phyloP scores from a whole-genome alignment of 2,329 filamentous ascomycete genomes.

The Volutella citrinella region DNA sequence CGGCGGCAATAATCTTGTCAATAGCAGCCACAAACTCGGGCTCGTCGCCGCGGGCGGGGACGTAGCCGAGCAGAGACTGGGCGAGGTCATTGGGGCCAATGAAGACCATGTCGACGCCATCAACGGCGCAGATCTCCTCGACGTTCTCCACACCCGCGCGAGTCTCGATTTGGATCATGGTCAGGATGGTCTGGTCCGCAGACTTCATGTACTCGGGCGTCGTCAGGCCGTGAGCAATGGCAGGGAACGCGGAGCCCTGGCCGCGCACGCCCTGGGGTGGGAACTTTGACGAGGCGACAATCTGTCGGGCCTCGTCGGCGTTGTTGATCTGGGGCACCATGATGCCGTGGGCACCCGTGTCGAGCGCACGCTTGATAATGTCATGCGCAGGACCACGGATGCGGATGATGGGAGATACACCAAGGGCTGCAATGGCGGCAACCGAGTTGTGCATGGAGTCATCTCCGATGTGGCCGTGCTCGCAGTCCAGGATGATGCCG shows the following conservation, averaged over 20 bases:
- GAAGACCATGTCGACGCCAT: constrained; percentile 42
- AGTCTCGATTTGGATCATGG: constrained; percentile 45
- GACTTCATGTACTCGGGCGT: constrained; percentile 40
- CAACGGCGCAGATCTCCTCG: constrained; percentile 35
- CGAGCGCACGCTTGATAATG: constrained; percentile 41
- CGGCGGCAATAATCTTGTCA: constrained; percentile 43
- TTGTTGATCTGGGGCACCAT: constrained; percentile 43
- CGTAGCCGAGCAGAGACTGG: constrained; percentile 37
- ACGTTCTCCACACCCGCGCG: constrained; percentile 42
- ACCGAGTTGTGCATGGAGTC: constrained; percentile 44
- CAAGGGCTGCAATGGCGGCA: constrained; percentile 43
- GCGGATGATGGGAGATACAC: too few relatives aligned
- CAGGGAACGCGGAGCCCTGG: constrained; percentile 42
- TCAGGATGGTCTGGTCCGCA: constrained; percentile 42
- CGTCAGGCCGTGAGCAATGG: constrained; percentile 34
- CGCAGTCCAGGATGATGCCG: constrained; percentile 45
- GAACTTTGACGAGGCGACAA: constrained; percentile 43
- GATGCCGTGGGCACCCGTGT: constrained; percentile 42
- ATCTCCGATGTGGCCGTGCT: constrained; percentile 42
- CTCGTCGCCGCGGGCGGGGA: constrained; percentile 44
- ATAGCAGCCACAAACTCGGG: constrained; percentile 45
- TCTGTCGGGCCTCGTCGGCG: constrained; percentile 35
- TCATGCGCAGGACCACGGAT: constrained; percentile 29
- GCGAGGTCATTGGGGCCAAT: constrained; percentile 45
- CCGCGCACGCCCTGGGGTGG: constrained; percentile 41